phyloP scores from a whole-genome alignment of 2,329 filamentous ascomycete genomes.

The Hirsutella thompsonii region DNA sequence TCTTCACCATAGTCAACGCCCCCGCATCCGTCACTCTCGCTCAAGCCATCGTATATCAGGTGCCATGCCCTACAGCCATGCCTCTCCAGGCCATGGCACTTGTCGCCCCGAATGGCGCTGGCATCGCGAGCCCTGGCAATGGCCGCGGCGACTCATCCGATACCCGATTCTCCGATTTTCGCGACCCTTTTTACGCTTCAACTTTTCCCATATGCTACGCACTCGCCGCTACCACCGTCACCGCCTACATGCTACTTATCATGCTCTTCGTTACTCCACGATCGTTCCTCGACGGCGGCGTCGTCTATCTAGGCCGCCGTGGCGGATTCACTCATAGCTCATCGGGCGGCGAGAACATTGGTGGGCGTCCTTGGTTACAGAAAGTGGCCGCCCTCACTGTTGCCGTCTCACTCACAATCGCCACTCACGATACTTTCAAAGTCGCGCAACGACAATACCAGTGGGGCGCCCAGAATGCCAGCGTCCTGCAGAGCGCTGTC shows the following conservation, averaged over 20 bases:
- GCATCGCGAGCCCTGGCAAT: conserved; percentile 20
- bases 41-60: conserved; percentile 41
- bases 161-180: conserved; percentile 47
- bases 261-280: conserved; percentile 92
- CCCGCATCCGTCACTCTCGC: conserved; percentile 43
- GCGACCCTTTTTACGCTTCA: conserved; percentile 86
- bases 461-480: conserved; percentile 67
- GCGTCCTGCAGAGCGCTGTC: conserved; percentile 62
- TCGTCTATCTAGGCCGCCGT: conserved; percentile 66
- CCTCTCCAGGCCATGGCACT: conserved; percentile 14
- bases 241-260: conserved; percentile 83
- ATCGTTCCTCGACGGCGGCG: conserved; percentile 78
- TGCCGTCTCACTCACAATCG: conserved; percentile 80
- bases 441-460: conserved; percentile 75
- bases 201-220: conserved; percentile 89
- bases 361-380: conserved; percentile 87
- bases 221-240: conserved; percentile 79
- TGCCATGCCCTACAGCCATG: conserved; percentile 16
- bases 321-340: conserved; percentile 81
- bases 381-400: conserved; percentile 65
- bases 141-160: conserved; percentile 14
- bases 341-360: conserved; percentile 68
- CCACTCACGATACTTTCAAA: conserved; percentile 79
- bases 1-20: conserved; percentile 36
- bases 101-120: conserved; percentile 23